Evolutionary conservation across 2,329 filamentous ascomycete species (phyloP), one percentile per base, ranked within the genome.

Genomic region (Bipolaris cookei): DNA sequence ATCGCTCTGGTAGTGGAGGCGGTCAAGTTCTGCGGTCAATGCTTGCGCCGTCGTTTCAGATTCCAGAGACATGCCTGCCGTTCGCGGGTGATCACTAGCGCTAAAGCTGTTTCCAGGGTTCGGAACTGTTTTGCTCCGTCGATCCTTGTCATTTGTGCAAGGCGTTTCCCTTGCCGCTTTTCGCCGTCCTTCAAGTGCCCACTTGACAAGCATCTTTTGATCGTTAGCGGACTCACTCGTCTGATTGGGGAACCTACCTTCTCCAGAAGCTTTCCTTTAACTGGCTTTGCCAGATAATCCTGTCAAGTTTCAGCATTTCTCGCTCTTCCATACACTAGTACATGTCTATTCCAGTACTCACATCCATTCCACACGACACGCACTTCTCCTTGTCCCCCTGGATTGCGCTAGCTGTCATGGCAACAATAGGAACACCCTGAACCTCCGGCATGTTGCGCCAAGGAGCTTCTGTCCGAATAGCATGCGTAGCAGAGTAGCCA

Each of bases 331-430:
- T 52, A 56, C 51, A 51, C 48, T 51, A 54, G 39, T 50, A 47
- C 54, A 14, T 20, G 30, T 25, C 45, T 18, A 34, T 21, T 45
- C 50, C 18, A 48, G n/a, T 16, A 68, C 70, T 72, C 53, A 74
- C 72, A 61, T 92, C 89, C 90, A 92, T 92, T 30, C 90, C 90
- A 7, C 57, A 60, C n/a, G 88, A 88, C 59, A 82, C 83, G 58
- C 89, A 92, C 70, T 91, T 91, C 70, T 92, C 89, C 46, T 84
- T 81, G 67, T 92, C 90, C 4, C 90, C 90, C 69, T 91, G 88
- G 38, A 92, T 91, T 0, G 90, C 90, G 3, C 87, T 90, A 4
- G 89, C 90, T 0, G 90, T 92, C 88, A 92, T 91, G n/a, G 90
- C 90, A 35, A 92, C 87, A 48, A 92, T 91, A 0, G 89, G 89